These are phyloP conservation scores for Alternaria longipes DNA, from an alignment of 2,329 filamentous ascomycete genomes.

Conservation along the genomic window DNA sequence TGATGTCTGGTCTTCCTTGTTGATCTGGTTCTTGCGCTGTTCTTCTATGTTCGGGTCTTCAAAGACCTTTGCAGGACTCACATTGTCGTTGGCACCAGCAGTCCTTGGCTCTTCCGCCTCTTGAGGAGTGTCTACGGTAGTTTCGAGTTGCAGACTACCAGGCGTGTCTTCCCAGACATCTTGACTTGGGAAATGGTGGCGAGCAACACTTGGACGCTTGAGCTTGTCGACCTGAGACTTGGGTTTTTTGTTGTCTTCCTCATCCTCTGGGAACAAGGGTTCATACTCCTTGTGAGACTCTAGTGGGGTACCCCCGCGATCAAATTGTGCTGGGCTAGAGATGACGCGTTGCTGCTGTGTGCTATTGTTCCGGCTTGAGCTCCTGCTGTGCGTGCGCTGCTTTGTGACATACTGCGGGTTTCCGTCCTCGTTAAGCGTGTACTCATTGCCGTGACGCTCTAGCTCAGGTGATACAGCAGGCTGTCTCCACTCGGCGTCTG, in stretches of 20 bases:
- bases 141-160: slow-evolving; percentile 77
- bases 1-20: slow-evolving; percentile 53
- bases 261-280: slow-evolving; percentile 82
- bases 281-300: slow-evolving; percentile 95
- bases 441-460: slow-evolving; percentile 64
- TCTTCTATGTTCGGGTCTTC: slow-evolving; percentile 62
- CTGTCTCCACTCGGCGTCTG: slow-evolving; percentile 72
- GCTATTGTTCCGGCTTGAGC: slow-evolving; percentile 64
- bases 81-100: slow-evolving; percentile 50
- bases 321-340: slow-evolving; percentile 54
- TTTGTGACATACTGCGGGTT: slow-evolving; percentile 58
- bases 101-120: slow-evolving; percentile 58
- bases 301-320: slow-evolving; percentile 71
- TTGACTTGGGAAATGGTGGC: slow-evolving; percentile 84
- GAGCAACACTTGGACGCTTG: slow-evolving; percentile 61
- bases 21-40: slow-evolving; percentile 55
- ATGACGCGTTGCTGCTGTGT: slow-evolving; percentile 59
- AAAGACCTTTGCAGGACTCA: slow-evolving; percentile 48
- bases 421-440: slow-evolving; percentile 58
- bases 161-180: slow-evolving; percentile 98
- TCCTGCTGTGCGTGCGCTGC: slow-evolving; percentile 62
- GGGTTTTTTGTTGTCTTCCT: slow-evolving; percentile 68
- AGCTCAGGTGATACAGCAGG: slow-evolving; percentile 81
- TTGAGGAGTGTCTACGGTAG: slow-evolving; percentile 86
- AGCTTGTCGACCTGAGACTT: slow-evolving; percentile 64